Conservation (phyloP, 2,329 filamentous ascomycete species). For the Blastomyces parvus region DNA sequence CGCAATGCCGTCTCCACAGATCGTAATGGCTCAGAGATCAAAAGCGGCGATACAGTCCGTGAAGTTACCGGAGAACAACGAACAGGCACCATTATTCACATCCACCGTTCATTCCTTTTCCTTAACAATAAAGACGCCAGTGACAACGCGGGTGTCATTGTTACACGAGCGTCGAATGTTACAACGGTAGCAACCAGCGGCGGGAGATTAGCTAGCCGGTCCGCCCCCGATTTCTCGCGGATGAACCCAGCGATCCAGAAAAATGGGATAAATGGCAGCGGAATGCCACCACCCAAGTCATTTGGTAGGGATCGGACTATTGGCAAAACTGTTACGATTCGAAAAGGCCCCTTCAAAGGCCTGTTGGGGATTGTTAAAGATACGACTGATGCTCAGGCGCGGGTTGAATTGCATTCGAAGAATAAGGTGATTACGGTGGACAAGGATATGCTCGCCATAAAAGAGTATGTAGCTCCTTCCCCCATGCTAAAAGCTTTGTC, state of each 20-base stretch:
- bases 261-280: constrained; percentile 47
- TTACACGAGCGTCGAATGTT: constrained; percentile 75
- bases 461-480: constrained; percentile 53
- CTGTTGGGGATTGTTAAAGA: constrained; percentile 93
- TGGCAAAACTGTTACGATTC: constrained; percentile 83
- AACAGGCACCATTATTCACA: constrained; percentile 82
- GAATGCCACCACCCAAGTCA: constrained; percentile 61
- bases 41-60: constrained; percentile 82
- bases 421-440: constrained; percentile 80
- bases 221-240: constrained; percentile 65
- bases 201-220: constrained; percentile 54
- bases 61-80: constrained; percentile 79
- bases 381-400: constrained; percentile 72
- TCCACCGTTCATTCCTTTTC: constrained; percentile 88
- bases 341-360: constrained; percentile 82
- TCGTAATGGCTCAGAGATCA: constrained; percentile 84
- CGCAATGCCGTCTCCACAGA: constrained; percentile 85
- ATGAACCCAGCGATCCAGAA: constrained; percentile 88
- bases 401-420: constrained; percentile 89
- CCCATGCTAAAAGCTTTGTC: constrained; percentile 2
- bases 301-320: constrained; percentile 73
- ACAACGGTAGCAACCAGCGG: constrained; percentile 91
- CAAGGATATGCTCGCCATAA: constrained; percentile 73
- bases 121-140: constrained; percentile 72
- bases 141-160: constrained; percentile 84